These are phyloP conservation scores for Clarkia xantiana DNA, from an alignment of 345 rosid species.

Conservation along the genomic window DNA sequence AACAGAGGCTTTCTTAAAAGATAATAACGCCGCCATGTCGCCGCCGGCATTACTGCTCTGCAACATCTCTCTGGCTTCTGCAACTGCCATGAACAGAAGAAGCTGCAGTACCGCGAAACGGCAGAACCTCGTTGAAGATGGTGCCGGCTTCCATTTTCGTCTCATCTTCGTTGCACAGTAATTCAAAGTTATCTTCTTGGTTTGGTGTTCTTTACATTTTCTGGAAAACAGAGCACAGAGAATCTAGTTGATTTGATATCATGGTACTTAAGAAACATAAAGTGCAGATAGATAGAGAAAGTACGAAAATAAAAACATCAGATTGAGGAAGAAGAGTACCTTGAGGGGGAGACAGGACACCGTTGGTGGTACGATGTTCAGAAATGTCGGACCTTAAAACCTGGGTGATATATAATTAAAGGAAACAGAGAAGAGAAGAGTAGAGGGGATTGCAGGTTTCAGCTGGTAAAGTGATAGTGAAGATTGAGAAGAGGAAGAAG, in stretches of 20 bases:
- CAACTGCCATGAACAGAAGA: constrained; percentile 9
- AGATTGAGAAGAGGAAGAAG: not conserved
- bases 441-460: too few relatives aligned
- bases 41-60: constrained; percentile 13
- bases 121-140: constrained; percentile 9
- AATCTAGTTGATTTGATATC: too few relatives aligned
- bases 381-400: constrained; percentile 31
- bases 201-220: not conserved
- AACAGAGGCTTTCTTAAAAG: constrained; percentile 55
- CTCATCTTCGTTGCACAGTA: not conserved
- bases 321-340: constrained; percentile 7
- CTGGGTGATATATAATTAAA: too few relatives aligned
- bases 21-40: constrained; percentile 30
- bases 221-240: not conserved
- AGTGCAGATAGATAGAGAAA: not conserved
- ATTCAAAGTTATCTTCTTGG: not conserved
- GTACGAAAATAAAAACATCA: not conserved
- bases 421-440: not conserved
- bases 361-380: constrained; percentile 23
- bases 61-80: constrained; percentile 17
- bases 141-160: constrained; percentile 11
- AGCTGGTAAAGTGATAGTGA: constrained; percentile 1
- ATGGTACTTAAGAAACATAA: constrained; percentile 7
- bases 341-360: constrained; percentile 9
- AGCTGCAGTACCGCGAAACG: constrained; percentile 14